Percentiles rank a stretch among this genome's conserved stretches.
Conservation (phyloP, 2,329 filamentous ascomycete species). For the Aspergillus uvarum region DNA sequence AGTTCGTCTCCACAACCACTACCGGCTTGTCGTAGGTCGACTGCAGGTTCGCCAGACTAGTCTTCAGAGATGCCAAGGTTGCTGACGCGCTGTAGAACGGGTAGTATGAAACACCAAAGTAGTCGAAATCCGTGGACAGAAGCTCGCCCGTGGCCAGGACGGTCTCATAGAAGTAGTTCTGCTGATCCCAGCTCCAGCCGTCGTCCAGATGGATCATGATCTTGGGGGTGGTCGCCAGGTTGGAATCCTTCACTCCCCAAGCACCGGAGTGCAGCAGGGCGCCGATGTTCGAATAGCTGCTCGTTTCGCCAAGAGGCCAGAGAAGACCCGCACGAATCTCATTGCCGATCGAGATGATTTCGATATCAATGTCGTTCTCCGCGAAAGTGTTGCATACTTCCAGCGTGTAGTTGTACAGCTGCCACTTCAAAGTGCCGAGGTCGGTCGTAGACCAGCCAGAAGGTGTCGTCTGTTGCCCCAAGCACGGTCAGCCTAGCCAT, state of each 20-base stretch:
- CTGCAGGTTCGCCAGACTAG: conserved; percentile 59
- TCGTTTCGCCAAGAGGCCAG: conserved; percentile 62
- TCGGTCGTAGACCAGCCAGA: conserved; percentile 61
- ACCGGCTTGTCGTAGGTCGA: conserved; percentile 64
- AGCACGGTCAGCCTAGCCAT: neutral
- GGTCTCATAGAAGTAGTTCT: conserved; percentile 64
- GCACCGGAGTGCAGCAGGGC: conserved; percentile 63
- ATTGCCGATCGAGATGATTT: conserved; percentile 70
- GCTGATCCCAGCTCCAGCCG: conserved; percentile 69
- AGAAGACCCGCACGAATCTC: conserved; percentile 69
- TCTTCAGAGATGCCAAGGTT: conserved; percentile 58
- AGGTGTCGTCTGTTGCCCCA: conserved; percentile 49
- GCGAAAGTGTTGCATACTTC: conserved; percentile 62
- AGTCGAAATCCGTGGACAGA: conserved; percentile 60
- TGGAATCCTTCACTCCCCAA: conserved; percentile 64
- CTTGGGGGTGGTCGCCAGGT: conserved; percentile 57
- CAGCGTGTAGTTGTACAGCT: conserved; percentile 68
- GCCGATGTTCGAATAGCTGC: conserved; percentile 60
- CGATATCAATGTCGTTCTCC: conserved; percentile 54
- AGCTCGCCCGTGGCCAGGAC: conserved; percentile 56
- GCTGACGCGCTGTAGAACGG: conserved; percentile 66
- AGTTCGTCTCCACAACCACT: conserved; percentile 69
- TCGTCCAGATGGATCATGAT: conserved; percentile 76
- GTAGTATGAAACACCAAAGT: conserved; percentile 72
- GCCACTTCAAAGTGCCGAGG: conserved; percentile 59